Evolutionary conservation across 306 rosid genomes (phyloP), one percentile per base, ranked within the genome.

Genomic region (Prunus mira): DNA sequence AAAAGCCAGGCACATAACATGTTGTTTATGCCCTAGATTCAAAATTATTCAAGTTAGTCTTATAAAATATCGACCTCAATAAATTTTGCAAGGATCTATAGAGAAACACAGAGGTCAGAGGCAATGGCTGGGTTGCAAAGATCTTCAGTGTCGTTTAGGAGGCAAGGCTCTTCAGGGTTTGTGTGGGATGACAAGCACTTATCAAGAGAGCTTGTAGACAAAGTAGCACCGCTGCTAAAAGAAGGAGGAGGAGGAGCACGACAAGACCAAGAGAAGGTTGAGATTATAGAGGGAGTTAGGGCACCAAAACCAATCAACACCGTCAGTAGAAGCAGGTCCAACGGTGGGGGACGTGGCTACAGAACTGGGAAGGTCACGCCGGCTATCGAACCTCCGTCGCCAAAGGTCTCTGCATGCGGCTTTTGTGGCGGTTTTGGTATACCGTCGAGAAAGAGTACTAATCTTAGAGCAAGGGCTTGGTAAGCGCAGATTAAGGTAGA

Each of bases 131-230:
- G 97, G 51, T 71, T 93, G 68, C 92, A 88, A 84, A 93, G 98
- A 91, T 93, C 98, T 54, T 87, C 70, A 3, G 79, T 83, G 9
- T 93, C 97, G 20, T 93, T 93, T 84, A 84, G 97, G 73, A 87
- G 98, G 55, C 93, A 90, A 58, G 98, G 98, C 56, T 93, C 98
- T 4, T 93, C 98, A 1, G 98, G 98, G 4, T 76, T 87, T 22
- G 89, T 93, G 25, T 93, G 95, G 92, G 98, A 93, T 22, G 96
- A 93, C n/a, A 89, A 68, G 28, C 66, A 83, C 68, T 2, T 91
- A 15, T 67, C 91, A 5, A 93, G 69, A 18, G 93, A 89, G 76
- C 67, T 93, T 3, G 78, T 79, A 67, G 10, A n/a, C 67, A 80
- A 19, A 69, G 75, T 7, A 38, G 43, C 43, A 38, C 43, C 43